Percentiles rank a stretch among this genome's conserved stretches.
These are phyloP conservation scores for Thuidium tamariscinum DNA, from an alignment of 225 moss, liverwort and hornwort species.

Conservation along the genomic window DNA sequence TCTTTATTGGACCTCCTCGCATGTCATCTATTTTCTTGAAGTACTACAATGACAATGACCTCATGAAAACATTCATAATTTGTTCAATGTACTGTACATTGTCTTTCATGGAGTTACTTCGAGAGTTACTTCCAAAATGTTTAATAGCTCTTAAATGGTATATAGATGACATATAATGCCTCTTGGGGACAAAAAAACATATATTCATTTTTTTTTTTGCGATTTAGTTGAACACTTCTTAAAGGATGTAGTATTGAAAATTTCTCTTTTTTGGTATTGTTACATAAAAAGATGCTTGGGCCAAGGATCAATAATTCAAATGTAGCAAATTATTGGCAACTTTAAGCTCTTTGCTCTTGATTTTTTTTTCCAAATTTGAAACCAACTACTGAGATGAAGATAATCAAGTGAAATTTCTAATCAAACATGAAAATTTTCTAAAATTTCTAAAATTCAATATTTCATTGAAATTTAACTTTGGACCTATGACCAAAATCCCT, in stretches of 20 bases:
- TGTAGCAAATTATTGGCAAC: not conserved
- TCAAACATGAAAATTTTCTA: not conserved
- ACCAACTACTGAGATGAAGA: not conserved
- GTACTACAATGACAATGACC: not conserved
- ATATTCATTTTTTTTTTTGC: not conserved
- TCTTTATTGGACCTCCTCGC: fast-evolving
- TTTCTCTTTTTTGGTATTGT: fast-evolving
- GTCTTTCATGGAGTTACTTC: fast-evolving
- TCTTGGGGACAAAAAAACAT: fast-evolving
- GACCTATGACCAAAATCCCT: fast-evolving
- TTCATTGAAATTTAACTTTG: not conserved
- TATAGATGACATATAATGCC: not conserved
- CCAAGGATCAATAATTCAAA: fast-evolving
- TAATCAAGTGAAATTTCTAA: not conserved
- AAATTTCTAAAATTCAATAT: not conserved
- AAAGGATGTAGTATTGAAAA: not conserved
- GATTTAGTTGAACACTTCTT: fast-evolving
- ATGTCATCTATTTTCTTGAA: not conserved
- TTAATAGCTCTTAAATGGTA: fast-evolving
- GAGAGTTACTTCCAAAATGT: not conserved
- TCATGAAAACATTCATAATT: not conserved
- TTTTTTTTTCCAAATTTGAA: not conserved
- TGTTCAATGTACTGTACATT: too few relatives aligned
- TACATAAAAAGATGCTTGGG: too few relatives aligned
- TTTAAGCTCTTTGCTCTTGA: not conserved